phyloP scores from a whole-genome alignment of 345 rosid genomes.

The Pugionium cornutum region DNA sequence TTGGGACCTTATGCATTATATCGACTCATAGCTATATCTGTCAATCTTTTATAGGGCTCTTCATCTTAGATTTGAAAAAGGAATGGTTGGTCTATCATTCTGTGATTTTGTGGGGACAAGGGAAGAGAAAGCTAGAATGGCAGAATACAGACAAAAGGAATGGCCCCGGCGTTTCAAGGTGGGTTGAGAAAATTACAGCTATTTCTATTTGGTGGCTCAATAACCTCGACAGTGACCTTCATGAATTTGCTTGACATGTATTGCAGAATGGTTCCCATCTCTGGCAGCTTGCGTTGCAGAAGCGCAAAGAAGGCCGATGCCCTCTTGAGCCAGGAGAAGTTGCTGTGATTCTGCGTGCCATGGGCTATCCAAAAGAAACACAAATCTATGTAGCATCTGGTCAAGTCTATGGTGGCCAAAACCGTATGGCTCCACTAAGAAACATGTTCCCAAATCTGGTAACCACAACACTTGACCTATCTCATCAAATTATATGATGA shows the following conservation, averaged over 20 bases:
- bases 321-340: conserved; percentile 99
- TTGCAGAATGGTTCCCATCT: conserved; percentile 98
- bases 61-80: conserved; percentile 99
- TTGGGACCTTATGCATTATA: conserved; percentile 1
- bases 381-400: conserved; percentile 99
- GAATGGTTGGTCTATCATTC: conserved; percentile 97
- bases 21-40: conserved; percentile 15
- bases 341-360: conserved; percentile 93
- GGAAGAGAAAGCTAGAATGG: conserved; percentile 96
- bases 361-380: conserved; percentile 99
- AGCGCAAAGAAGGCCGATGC: conserved; percentile 98
- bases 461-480: not conserved
- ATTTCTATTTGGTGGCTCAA: conserved; percentile 19
- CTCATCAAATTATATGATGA: not conserved
- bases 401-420: conserved; percentile 97
- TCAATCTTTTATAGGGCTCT: conserved; percentile 73
- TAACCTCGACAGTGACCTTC: conserved; percentile 1
- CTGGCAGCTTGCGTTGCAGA: conserved; percentile 91
- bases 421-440: conserved; percentile 96
- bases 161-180: conserved; percentile 99
- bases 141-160: conserved; percentile 89
- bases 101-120: conserved; percentile 98
- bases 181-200: conserved; percentile 17
- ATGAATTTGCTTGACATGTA: not conserved
- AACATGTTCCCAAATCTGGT: conserved; percentile 99